Base-by-base conservation (phyloP, 2,329 filamentous ascomycete genomes). In the Monilinia laxa region DNA sequence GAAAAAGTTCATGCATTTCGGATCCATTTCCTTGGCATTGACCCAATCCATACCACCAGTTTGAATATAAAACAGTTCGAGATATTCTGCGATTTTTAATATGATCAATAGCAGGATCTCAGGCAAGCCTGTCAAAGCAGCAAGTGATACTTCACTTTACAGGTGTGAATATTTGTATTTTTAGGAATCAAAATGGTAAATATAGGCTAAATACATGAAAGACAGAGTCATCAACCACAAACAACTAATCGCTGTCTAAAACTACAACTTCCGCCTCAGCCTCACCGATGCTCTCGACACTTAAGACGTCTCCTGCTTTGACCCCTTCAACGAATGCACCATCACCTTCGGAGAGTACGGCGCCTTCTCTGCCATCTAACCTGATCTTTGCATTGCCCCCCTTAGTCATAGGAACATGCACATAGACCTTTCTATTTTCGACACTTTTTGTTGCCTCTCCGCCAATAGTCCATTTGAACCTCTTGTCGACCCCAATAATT, bases 321-420 rank as follows among this genome's bases (percentile, higher is more conserved):
- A 91, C 83, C 18, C 78, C 78, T 9, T 88, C 87, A 9, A 96
- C 80, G 77, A 91, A 95, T 1, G 90, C 91, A 20, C 91, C 92
- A 78, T 96, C 92, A 0, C 92, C 92, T 78, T 96, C 92, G 0
- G 80, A 81, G 23, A 96, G 76, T 20, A 90, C 80, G 0, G 85
- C 85, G 69, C 90, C 87, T 55, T 90, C 87, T 66, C 87, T 80
- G 1, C 86, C 86, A 74, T 84, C 90, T 73, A 89, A 80, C 71
- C 84, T 84, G 68, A 96, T 86, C 81, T 86, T 91, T 49, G 90
- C 84, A 71, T 87, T 90, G 31, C 90, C 90, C 52, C 83, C 83
- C 80, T 91, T 90, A 0, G 88, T 88, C 90, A 93, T 94, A 23
- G 92, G 85, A 65, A 96, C 71, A 77, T 96, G 92, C 47, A 95